A percentile compares a stretch with the other conserved stretches of the same genome.
Conservation (phyloP, 306 rosid genomes). For the Datisca glomerata region DNA sequence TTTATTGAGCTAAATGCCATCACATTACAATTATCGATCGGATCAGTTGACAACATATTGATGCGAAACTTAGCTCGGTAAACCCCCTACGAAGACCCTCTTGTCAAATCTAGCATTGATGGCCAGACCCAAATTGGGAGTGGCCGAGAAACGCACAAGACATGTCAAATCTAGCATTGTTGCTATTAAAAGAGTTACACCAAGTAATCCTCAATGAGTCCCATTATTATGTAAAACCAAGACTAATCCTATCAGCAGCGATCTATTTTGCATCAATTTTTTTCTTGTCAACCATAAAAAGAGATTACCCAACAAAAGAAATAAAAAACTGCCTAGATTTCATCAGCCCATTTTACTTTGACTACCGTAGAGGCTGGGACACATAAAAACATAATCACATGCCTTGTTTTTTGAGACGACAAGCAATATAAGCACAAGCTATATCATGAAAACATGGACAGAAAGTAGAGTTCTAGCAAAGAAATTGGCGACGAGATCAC, state of each 20-base stretch:
- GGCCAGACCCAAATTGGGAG: constrained; percentile 83
- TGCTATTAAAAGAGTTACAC: constrained; percentile 41
- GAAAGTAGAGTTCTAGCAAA: constrained; percentile 28
- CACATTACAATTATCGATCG: constrained; percentile 27
- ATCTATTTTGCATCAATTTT: constrained; percentile 48
- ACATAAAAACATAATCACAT: constrained; percentile 32
- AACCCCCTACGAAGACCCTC: constrained; percentile 42
- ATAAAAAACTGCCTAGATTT: constrained; percentile 41
- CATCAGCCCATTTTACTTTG: constrained; percentile 71
- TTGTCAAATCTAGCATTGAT: constrained; percentile 44
- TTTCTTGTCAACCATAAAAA: too few species aligned
- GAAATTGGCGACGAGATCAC: constrained; percentile 56
- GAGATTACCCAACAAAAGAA: constrained; percentile 36
- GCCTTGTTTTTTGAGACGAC: constrained; percentile 38
- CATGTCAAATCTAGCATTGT: constrained; percentile 54
- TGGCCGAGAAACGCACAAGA: constrained; percentile 33
- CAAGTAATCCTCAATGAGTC: constrained; percentile 30
- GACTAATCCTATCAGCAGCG: constrained; percentile 42
- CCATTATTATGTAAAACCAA: constrained; percentile 6
- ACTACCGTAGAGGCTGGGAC: constrained; percentile 57
- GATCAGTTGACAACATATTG: constrained; percentile 15
- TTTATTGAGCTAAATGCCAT: constrained; percentile 36
- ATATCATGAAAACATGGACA: constrained; percentile 59
- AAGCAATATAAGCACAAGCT: constrained; percentile 30
- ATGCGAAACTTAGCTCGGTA: constrained; percentile 21